phyloP scores from a whole-genome alignment of 2,329 filamentous ascomycete species.

The Sporothrix variecibatus region DNA sequence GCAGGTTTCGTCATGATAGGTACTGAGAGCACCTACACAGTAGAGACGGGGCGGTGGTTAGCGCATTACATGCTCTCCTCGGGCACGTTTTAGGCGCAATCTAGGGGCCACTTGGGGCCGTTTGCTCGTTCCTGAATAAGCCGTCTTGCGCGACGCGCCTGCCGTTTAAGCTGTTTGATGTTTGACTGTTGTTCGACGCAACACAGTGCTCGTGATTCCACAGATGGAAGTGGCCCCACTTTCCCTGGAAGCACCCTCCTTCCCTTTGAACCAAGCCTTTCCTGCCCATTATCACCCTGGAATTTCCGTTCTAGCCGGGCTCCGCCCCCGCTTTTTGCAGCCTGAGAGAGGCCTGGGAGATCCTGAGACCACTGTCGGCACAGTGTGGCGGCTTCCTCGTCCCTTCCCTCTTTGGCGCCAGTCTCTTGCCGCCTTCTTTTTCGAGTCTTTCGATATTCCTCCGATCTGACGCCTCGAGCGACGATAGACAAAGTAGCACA shows the following conservation, averaged over 20 bases:
- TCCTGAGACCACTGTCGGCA: neutral
- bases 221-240: constrained; percentile 9
- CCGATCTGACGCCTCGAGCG: neutral
- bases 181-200: neutral
- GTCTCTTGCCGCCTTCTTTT: neutral
- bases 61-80: neutral
- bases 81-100: neutral
- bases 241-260: neutral
- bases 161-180: neutral
- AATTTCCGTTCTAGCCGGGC: constrained; percentile 10
- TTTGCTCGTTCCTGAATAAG: constrained; percentile 5
- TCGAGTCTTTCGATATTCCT: constrained; percentile 3
- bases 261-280: neutral
- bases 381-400: constrained; percentile 11
- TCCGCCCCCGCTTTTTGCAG: constrained; percentile 18
- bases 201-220: constrained; percentile 1
- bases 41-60: neutral
- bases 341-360: neutral
- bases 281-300: constrained; percentile 9
- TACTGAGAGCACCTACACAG: neutral
- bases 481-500: neutral
- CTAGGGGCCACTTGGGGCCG: neutral
- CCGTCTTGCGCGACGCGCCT: constrained; percentile 15
- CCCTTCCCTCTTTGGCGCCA: constrained; percentile 1
- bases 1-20: constrained; percentile 18